Percentiles rank a stretch among this genome's conserved stretches.
Evolutionary conservation across 257 asterid genomes (phyloP).

Genomic region (Striga asiatica): DNA sequence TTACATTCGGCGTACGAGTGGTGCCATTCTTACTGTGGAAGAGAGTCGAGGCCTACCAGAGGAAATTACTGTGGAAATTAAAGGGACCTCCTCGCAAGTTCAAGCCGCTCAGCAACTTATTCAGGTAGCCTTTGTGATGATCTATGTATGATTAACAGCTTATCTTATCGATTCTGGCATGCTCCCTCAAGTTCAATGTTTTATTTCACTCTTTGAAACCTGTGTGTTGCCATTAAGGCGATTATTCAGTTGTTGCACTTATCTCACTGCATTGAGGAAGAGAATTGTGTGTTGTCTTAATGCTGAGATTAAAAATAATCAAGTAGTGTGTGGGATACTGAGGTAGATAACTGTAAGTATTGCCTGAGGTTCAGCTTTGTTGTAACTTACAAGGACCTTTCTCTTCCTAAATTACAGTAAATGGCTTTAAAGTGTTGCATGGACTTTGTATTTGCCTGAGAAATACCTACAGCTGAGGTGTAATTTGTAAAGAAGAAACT

Average conservation of each 20-base stretch:
- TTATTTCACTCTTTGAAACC: too few species aligned
- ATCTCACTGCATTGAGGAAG: neutral
- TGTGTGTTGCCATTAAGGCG: too few species aligned
- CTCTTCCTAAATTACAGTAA: neutral
- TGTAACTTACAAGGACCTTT: neutral
- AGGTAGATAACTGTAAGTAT: neutral
- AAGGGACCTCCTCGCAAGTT: slow-evolving; percentile 70
- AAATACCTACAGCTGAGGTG: neutral
- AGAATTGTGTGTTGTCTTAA: neutral
- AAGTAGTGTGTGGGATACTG: too few species aligned
- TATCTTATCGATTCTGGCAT: too few species aligned
- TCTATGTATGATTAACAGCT: neutral
- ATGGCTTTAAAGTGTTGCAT: too few species aligned
- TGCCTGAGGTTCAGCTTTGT: neutral
- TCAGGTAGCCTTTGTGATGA: slow-evolving; percentile 31
- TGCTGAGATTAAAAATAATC: neutral
- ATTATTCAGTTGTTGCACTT: too few species aligned
- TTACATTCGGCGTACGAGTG: slow-evolving; percentile 61
- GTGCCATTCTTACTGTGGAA: slow-evolving; percentile 64
- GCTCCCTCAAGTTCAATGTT: neutral
- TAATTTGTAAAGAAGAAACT: too few species aligned
- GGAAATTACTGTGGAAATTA: slow-evolving; percentile 70
- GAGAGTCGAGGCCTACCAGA: slow-evolving; percentile 56
- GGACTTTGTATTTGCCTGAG: neutral
- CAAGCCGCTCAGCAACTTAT: slow-evolving; percentile 66